Evolutionary conservation across 768 basidiomycete genomes (phyloP), one percentile per base, ranked within the genome.

Genomic region (Ephemerocybe angulata): DNA sequence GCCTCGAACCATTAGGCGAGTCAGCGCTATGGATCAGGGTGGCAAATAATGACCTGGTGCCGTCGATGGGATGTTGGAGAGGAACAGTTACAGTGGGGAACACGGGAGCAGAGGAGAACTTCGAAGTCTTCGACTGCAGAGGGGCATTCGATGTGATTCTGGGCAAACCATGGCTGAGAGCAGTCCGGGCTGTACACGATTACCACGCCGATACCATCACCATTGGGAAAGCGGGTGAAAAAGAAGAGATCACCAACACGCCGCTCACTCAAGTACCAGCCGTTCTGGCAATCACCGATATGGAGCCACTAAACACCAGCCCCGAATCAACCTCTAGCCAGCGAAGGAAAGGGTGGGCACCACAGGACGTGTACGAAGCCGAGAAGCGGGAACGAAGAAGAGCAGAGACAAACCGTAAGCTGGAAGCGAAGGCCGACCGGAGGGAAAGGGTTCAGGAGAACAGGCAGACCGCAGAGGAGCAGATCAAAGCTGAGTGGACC

Each of bases 1-100:
- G 54, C n/a, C 22, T 71, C 5, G 43, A 60, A 8, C 5, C 17
- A 0, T 51, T 53, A 17, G 6, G 27, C 3, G 52, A 35, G 4
- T 72, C 71, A 1, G 4, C 4, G 0, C 57, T 53, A 30, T 21
- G n/a, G 1, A 56, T 75, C 4, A 40, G 64, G 2, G 72, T 75
- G 72, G 73, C 71, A 15, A 64, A 70, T 55, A 68, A 72, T 0
- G 11, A 29, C 8, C 19, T 65, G 0, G 62, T 67, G 2, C 35
- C 31, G 4, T 65, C 64, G 0, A 1, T 37, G 22, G 65, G 60
- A 8, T 12, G 37, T 4, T 69, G 67, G 65, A 49, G n/a, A 15
- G 66, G 66, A 2, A 13, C 21, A 0, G 53, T 71, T 0, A 22
- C 30, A 2, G 41, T 69, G n/a, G 60, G 52, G 1, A 51, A 50